A percentile compares a stretch with the other conserved stretches of the same genome.
Conservation (phyloP, 2,329 filamentous ascomycete species). For the Calonectria henricotiae region DNA sequence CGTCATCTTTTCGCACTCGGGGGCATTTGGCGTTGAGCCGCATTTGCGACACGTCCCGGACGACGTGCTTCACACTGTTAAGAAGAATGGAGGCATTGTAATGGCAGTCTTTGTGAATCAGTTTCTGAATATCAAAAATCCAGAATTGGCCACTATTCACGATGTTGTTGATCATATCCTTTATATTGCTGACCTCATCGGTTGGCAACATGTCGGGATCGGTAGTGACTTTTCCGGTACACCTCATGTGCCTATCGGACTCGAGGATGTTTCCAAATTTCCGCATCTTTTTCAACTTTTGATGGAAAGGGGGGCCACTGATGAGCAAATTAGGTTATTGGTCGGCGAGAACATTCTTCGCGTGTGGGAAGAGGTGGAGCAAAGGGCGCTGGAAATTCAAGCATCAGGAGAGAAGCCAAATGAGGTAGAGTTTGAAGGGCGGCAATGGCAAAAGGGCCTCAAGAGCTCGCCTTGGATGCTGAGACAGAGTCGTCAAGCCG, state of each 20-base stretch:
- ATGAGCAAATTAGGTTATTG: slow-evolving; percentile 50
- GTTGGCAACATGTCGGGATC: slow-evolving; percentile 59
- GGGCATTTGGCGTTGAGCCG: slow-evolving; percentile 48
- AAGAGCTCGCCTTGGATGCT: slow-evolving; percentile 50
- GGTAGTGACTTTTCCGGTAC: slow-evolving; percentile 59
- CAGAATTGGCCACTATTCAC: slow-evolving; percentile 55
- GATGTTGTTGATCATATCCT: slow-evolving; percentile 58
- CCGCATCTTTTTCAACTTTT: slow-evolving; percentile 54
- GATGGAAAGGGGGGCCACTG: slow-evolving; percentile 54
- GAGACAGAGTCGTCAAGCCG: slow-evolving; percentile 42
- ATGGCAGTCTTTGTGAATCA: slow-evolving; percentile 61
- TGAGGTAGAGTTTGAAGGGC: slow-evolving; percentile 53
- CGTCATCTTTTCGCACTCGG: slow-evolving; percentile 56
- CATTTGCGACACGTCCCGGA: slow-evolving; percentile 62
- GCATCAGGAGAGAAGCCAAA: slow-evolving; percentile 47
- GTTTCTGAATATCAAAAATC: slow-evolving; percentile 54
- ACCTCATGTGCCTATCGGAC: slow-evolving; percentile 47
- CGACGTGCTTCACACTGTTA: slow-evolving; percentile 57
- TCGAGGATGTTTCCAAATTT: slow-evolving; percentile 59
- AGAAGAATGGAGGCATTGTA: slow-evolving; percentile 59
- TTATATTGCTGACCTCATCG: slow-evolving; percentile 52
- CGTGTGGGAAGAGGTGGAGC: slow-evolving; percentile 52
- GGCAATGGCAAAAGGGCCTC: slow-evolving; percentile 52
- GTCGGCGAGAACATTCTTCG: slow-evolving; percentile 39
- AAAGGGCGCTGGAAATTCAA: slow-evolving; percentile 48